A percentile compares a stretch with the other conserved stretches of the same genome.
phyloP scores from a whole-genome alignment of 345 rosid genomes.

The Bretschneidera sinensis region DNA sequence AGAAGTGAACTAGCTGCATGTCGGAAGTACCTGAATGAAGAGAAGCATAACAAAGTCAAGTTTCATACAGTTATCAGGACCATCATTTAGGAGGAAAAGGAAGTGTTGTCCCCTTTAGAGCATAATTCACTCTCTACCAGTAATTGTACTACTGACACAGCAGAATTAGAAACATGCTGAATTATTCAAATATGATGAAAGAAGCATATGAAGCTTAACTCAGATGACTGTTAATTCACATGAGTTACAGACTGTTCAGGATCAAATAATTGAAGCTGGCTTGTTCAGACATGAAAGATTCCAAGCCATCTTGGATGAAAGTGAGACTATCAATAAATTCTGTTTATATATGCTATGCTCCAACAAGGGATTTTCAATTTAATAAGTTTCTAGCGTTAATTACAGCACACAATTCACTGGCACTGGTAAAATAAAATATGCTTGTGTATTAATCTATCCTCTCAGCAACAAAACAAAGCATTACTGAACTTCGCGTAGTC shows the following conservation, averaged over 20 bases:
- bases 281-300: neutral
- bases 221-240: neutral
- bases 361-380: neutral
- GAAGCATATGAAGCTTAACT: neutral
- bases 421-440: neutral
- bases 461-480: neutral
- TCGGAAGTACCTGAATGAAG: slow-evolving; percentile 69
- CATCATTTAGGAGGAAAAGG: slow-evolving; percentile 13
- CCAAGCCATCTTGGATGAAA: neutral
- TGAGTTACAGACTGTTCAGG: neutral
- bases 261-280: neutral
- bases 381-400: neutral
- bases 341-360: neutral
- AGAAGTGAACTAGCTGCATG: slow-evolving; percentile 75
- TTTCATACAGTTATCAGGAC: slow-evolving; percentile 6
- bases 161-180: neutral
- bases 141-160: neutral
- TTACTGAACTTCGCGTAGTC: neutral
- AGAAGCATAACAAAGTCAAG: slow-evolving; percentile 7
- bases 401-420: neutral
- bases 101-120: neutral
- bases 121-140: neutral
- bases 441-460: neutral
- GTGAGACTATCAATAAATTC: neutral
- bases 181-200: neutral